Conservation (phyloP, 129 eudicot species). For the Daucus carota region DNA sequence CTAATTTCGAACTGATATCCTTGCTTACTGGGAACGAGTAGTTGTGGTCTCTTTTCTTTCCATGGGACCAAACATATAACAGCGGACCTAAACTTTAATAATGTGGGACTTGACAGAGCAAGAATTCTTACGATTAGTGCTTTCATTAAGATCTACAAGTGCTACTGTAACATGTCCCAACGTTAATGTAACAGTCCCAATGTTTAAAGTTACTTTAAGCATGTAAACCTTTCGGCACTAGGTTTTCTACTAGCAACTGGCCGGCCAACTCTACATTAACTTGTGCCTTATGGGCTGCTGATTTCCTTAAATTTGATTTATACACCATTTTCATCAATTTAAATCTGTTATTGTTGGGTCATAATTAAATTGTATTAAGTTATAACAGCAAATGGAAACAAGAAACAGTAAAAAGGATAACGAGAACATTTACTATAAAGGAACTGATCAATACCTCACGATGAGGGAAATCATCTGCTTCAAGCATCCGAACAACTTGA, state of each 20-base stretch:
- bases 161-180: background rate
- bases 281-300: background rate
- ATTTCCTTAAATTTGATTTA: background rate
- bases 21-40: background rate
- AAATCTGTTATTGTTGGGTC: background rate
- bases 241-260: background rate
- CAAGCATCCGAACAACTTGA: constrained; percentile 88
- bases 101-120: background rate
- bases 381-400: background rate
- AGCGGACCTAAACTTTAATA: background rate
- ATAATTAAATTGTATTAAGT: background rate
- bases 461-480: constrained; percentile 65
- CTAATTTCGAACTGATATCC: background rate
- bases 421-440: background rate
- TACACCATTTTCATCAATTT: background rate
- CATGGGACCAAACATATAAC: background rate
- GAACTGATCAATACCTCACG: constrained; percentile 57
- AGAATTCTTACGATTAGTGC: background rate
- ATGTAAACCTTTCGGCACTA: background rate
- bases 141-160: background rate
- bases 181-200: no score
- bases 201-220: background rate
- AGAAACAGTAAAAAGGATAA: background rate
- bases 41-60: background rate
- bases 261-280: background rate